Percentiles rank a stretch among this genome's conserved stretches.
Evolutionary conservation across 148 eudicot genomes (phyloP).

Genomic region (Pouteria glomerata): DNA sequence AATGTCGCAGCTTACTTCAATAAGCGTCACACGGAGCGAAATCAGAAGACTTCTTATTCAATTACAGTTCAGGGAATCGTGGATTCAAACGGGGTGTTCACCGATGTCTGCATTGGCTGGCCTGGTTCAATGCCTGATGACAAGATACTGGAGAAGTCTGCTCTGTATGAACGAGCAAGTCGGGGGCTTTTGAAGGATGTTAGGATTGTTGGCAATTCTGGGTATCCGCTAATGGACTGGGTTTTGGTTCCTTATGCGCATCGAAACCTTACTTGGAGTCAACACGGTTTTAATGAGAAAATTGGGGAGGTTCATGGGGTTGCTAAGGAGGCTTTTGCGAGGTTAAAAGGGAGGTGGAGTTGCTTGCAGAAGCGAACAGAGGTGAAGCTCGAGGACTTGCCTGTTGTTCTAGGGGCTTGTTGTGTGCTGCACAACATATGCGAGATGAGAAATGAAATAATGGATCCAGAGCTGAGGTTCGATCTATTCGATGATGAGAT

Average conservation of each 20-base stretch:
- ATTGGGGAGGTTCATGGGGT: conserved; percentile 55
- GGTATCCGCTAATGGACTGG: no score
- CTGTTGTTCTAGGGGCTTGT: conserved; percentile 87
- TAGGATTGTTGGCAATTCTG: conserved; percentile 72
- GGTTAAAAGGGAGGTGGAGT: conserved; percentile 82
- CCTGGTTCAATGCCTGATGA: conserved; percentile 96
- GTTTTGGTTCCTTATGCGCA: conserved; percentile 73
- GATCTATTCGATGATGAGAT: conserved; percentile 77
- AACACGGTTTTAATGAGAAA: conserved; percentile 86
- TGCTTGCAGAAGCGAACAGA: conserved; percentile 88
- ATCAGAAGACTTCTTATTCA: conserved; percentile 84
- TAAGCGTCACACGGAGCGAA: conserved; percentile 67
- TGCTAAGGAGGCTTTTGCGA: conserved; percentile 64
- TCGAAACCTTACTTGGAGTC: conserved; percentile 77
- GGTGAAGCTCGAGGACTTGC: conserved; percentile 82
- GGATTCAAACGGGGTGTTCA: conserved; percentile 61
- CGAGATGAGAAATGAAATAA: conserved; percentile 67
- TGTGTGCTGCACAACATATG: conserved; percentile 93
- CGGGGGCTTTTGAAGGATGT: conserved; percentile 64
- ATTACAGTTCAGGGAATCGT: no score
- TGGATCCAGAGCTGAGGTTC: conserved; percentile 26
- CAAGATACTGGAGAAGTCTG: conserved; percentile 73
- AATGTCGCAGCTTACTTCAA: conserved; percentile 85
- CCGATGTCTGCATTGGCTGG: conserved; percentile 87
- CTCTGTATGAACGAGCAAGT: conserved; percentile 61